Base-by-base conservation (phyloP, 768 basidiomycete genomes). In the Lactifluus hygrophoroides region DNA sequence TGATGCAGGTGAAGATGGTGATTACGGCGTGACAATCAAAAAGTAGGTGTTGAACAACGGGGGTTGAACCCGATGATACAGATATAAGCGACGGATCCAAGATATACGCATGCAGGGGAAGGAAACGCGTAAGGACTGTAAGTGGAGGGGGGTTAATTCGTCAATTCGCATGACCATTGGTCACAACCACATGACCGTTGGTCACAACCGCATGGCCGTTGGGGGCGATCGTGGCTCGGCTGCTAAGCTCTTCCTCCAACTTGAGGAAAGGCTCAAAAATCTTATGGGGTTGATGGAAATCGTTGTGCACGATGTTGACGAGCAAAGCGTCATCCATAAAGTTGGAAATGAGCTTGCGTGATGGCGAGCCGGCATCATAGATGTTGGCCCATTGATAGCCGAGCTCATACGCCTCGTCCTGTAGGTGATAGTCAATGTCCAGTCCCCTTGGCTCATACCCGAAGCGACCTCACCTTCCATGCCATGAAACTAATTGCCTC, bases 401-500 rank as follows among this genome's bases (percentile, higher is more conserved):
- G 25, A 96, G 82, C 69, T 94, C 92, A 64, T 83, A 97, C 9
- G 94, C 94, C 70, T 97, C 94, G 66, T 97, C 94, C 88, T 91
- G 60, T 13, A 60, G n/a, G 37, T 37, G 17, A 52, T 43, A 28
- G 37, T 46, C 40, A 50, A 32, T 21, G 46, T 17, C 38, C 8
- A 21, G 21, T 25, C 11, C 54, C 14, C 21, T 8, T 4, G 25
- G 19, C 19, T 38, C 3, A 30, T 17, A 4, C 14, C 5, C 5
- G 9, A 49, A 1, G 9, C 32, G 49, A 21, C 70, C 77, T 42
- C 51, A 85, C 90, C 82, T 95, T 95, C 94, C 94, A 96, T 16
- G 94, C 94, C 89, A 95, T 94, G 78, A 96, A 96, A 68, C 92
- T 94, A 66, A 95, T 88, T 3, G 94, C 91, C 70, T 97, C 94